A percentile compares a stretch with the other conserved stretches of the same genome.
These are phyloP conservation scores for Elsinoe ampelina DNA, from an alignment of 2,329 filamentous ascomycete genomes.

Conservation along the genomic window DNA sequence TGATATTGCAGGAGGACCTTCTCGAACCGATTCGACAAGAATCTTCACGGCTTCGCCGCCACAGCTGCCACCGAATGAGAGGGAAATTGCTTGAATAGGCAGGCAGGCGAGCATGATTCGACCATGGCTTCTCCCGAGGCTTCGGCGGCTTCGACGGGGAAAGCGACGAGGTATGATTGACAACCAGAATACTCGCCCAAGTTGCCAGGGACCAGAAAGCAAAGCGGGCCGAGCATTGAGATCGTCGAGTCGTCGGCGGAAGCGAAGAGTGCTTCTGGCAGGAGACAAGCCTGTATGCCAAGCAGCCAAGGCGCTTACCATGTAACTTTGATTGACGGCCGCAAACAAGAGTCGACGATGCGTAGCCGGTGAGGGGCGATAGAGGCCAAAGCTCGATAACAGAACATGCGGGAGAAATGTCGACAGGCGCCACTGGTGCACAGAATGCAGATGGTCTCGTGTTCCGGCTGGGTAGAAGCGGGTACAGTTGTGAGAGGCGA, in stretches of 20 bases:
- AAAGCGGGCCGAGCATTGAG: background rate
- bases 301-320: constrained; percentile 1
- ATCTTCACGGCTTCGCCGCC: background rate
- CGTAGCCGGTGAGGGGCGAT: constrained; percentile 2
- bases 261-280: background rate
- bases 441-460: background rate
- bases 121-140: background rate
- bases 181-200: background rate
- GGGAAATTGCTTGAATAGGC: constrained; percentile 10
- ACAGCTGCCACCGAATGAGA: background rate
- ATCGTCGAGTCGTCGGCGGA: background rate
- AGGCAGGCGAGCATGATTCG: constrained; percentile 2
- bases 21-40: constrained; percentile 11
- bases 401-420: constrained; percentile 3
- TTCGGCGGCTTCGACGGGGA: background rate
- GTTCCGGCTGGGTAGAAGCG: constrained; percentile 8
- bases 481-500: background rate
- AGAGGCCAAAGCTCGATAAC: constrained; percentile 11
- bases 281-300: constrained; percentile 10
- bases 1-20: constrained; percentile 7
- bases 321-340: constrained; percentile 4
- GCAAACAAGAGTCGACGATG: constrained; percentile 5
- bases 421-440: background rate
- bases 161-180: background rate
- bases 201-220: background rate